These are phyloP conservation scores for Fusarium zealandicum DNA, from an alignment of 2,329 filamentous ascomycete genomes.

Conservation along the genomic window DNA sequence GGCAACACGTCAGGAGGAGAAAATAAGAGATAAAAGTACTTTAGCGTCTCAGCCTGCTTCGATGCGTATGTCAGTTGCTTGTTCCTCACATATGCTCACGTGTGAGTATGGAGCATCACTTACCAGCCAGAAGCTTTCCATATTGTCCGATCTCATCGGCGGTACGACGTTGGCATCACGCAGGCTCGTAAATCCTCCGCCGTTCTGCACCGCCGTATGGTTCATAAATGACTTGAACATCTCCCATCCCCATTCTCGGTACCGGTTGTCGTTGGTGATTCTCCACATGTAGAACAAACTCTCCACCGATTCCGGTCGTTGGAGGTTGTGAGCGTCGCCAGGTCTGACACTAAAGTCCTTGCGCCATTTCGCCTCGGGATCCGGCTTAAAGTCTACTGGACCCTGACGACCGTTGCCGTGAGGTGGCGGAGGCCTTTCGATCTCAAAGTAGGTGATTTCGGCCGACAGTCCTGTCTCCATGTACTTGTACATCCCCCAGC, in stretches of 20 bases:
- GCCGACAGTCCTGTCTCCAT: slow-evolving; percentile 91
- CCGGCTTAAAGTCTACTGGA: slow-evolving; percentile 59
- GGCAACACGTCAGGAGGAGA: slow-evolving; percentile 83
- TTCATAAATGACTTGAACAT: slow-evolving; percentile 95
- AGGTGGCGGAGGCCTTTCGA: slow-evolving; percentile 70
- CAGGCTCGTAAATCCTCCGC: slow-evolving; percentile 83
- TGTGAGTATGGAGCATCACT: slow-evolving; percentile 44
- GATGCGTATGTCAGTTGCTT: slow-evolving; percentile 19
- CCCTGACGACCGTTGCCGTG: slow-evolving; percentile 60
- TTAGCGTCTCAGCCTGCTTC: slow-evolving; percentile 87
- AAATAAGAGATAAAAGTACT: slow-evolving; percentile 97
- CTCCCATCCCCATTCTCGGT: slow-evolving; percentile 97
- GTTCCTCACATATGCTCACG: background rate
- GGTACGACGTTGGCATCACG: slow-evolving; percentile 77
- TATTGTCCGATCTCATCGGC: slow-evolving; percentile 79
- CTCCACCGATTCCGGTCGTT: slow-evolving; percentile 96
- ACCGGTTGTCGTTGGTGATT: slow-evolving; percentile 87
- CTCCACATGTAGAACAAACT: slow-evolving; percentile 98
- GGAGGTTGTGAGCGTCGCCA: slow-evolving; percentile 91
- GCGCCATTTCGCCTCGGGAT: slow-evolving; percentile 70
- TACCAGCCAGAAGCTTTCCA: slow-evolving; percentile 99
- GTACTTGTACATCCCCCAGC: slow-evolving; percentile 95
- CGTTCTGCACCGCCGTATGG: slow-evolving; percentile 79
- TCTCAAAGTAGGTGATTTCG: slow-evolving; percentile 91
- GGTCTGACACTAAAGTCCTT: slow-evolving; percentile 80